phyloP scores from a whole-genome alignment of 129 eudicot species.

The Cynara cardunculus region DNA sequence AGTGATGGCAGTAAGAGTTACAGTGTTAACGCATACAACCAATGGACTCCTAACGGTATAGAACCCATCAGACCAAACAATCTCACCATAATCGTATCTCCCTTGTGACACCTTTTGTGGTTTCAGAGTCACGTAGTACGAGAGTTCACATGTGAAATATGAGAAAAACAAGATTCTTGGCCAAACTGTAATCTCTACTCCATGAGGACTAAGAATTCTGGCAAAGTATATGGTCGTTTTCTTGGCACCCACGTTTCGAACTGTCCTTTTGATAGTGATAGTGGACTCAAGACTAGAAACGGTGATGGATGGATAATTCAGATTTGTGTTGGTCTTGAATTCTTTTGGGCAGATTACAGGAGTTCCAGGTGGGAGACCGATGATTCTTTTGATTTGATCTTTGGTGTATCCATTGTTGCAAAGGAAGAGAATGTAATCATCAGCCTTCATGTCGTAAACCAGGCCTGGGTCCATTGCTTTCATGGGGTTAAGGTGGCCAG shows the following conservation, averaged over 20 bases:
- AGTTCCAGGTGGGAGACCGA: not conserved
- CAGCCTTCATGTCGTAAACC: constrained; percentile 46
- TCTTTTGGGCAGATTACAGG: constrained; percentile 31
- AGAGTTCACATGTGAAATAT: constrained; percentile 32
- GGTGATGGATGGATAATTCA: constrained; percentile 66
- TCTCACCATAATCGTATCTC: constrained; percentile 71
- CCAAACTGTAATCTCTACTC: constrained; percentile 70
- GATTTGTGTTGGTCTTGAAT: constrained; percentile 16
- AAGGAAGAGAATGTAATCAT: constrained; percentile 52
- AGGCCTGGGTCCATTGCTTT: constrained; percentile 76
- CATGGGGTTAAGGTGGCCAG: constrained; percentile 63
- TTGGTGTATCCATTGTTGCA: constrained; percentile 60
- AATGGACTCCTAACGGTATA: constrained; percentile 59
- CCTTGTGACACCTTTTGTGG: constrained; percentile 57
- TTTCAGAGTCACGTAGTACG: constrained; percentile 44
- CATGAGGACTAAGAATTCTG: constrained; percentile 47
- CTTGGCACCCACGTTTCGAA: constrained; percentile 46
- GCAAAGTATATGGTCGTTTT: constrained; percentile 44
- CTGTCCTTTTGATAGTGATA: constrained; percentile 48
- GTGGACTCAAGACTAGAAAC: constrained; percentile 37
- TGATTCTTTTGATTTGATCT: constrained; percentile 45
- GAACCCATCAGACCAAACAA: constrained; percentile 71
- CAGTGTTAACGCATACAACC: constrained; percentile 57
- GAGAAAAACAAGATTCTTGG: constrained; percentile 59
- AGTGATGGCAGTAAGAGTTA: not conserved